Evolutionary conservation across 805 yeast species (phyloP).

Genomic region (Cyberlindnera mycetangii): DNA sequence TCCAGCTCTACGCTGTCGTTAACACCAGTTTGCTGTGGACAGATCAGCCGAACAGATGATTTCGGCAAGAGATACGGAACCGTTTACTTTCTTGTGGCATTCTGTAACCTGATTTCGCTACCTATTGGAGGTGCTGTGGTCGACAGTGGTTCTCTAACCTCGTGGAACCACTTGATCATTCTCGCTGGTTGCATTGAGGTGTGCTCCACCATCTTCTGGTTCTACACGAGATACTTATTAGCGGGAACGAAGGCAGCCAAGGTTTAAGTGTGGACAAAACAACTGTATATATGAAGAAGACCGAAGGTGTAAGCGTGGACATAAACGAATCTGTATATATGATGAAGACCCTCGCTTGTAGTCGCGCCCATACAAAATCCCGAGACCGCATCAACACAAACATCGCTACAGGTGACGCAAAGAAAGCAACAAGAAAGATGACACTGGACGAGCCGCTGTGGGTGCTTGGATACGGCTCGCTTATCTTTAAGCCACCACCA

Average conservation of each 20-base stretch:
- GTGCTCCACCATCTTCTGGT: constrained; percentile 14
- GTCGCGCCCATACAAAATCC: neutral
- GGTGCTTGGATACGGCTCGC: constrained; percentile 89
- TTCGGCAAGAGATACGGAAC: constrained; percentile 72
- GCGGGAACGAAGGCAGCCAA: constrained; percentile 10
- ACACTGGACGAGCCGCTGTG: constrained; percentile 46
- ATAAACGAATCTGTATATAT: neutral
- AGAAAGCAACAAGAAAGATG: constrained; percentile 6
- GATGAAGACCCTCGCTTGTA: too few relatives aligned
- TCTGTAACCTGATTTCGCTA: constrained; percentile 45
- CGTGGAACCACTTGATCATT: constrained; percentile 41
- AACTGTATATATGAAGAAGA: neutral
- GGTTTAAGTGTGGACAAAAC: neutral
- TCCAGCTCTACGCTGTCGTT: constrained; percentile 61
- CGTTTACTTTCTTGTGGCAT: constrained; percentile 48
- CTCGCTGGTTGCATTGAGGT: constrained; percentile 29
- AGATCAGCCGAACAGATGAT: constrained; percentile 57
- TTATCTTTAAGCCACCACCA: constrained; percentile 89
- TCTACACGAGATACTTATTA: constrained; percentile 12
- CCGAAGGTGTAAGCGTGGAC: neutral
- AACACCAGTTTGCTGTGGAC: constrained; percentile 68
- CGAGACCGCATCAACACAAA: neutral
- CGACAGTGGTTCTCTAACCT: constrained; percentile 29
- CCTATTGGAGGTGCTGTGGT: constrained; percentile 51
- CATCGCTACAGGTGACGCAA: neutral